These are phyloP conservation scores for Fermentozyma sake DNA, from an alignment of 1,139 yeast species.

Conservation along the genomic window DNA sequence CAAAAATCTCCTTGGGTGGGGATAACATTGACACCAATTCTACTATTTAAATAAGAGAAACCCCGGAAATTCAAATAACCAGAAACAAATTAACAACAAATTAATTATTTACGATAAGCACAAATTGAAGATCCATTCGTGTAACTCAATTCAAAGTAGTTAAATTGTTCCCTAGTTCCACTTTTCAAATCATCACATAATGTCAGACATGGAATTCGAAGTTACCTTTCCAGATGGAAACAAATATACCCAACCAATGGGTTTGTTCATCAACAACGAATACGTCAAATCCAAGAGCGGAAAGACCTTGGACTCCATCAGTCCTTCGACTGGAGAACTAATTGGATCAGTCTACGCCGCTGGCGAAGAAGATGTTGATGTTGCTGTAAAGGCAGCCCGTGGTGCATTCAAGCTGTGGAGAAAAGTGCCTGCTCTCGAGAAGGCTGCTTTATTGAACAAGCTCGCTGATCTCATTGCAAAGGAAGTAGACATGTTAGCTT, in stretches of 20 bases:
- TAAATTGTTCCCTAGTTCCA: not conserved
- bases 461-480: constrained; percentile 59
- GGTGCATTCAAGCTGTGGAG: constrained; percentile 61
- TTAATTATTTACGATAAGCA: too few relatives aligned
- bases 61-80: too few relatives aligned
- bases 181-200: not conserved
- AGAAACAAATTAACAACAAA: too few relatives aligned
- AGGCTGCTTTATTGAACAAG: constrained; percentile 52
- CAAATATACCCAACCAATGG: constrained; percentile 61
- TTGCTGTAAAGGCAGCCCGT: constrained; percentile 72
- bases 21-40: too few relatives aligned
- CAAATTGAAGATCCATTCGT: too few relatives aligned
- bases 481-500: constrained; percentile 52
- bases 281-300: constrained; percentile 62
- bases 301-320: constrained; percentile 55
- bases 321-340: constrained; percentile 65
- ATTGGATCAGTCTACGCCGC: constrained; percentile 69
- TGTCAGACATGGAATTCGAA: constrained; percentile 36
- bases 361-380: constrained; percentile 62
- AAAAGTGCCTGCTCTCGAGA: constrained; percentile 43
- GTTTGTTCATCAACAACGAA: constrained; percentile 79
- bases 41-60: too few relatives aligned
- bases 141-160: too few relatives aligned
- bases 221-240: constrained; percentile 55
- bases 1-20: too few relatives aligned